These are phyloP conservation scores for Ascochyta clinopodiicola DNA, from an alignment of 2,329 filamentous ascomycete genomes.

Conservation along the genomic window DNA sequence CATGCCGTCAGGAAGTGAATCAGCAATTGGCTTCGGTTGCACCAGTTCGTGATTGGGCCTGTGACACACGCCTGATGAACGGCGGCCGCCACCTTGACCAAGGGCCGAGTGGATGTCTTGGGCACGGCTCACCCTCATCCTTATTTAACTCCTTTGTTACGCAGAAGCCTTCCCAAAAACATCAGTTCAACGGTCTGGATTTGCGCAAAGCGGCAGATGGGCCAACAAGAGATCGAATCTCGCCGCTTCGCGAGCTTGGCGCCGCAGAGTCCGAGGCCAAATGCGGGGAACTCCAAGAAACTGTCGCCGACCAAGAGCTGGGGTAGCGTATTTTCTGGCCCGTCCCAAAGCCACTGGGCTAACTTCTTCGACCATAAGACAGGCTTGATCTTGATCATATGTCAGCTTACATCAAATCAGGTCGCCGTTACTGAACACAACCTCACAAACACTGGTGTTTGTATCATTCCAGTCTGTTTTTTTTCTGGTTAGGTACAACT, in stretches of 20 bases:
- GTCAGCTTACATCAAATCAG: neutral
- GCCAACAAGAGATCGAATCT: neutral
- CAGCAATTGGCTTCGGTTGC: neutral
- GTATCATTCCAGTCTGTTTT: too few relatives aligned
- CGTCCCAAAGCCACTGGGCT: neutral
- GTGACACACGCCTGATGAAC: neutral
- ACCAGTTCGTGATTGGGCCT: constrained; percentile 4
- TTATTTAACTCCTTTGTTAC: neutral
- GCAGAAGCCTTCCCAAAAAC: neutral
- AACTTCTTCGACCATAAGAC: neutral
- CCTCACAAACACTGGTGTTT: neutral
- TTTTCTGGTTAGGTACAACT: too few relatives aligned
- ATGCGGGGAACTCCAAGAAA: constrained; percentile 13
- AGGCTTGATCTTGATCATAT: neutral
- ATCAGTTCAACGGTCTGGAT: neutral
- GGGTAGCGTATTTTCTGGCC: neutral
- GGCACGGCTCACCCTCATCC: constrained; percentile 7
- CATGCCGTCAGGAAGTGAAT: constrained; percentile 1
- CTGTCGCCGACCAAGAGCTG: neutral
- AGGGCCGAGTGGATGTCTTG: constrained; percentile 5
- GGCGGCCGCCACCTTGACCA: constrained; percentile 8
- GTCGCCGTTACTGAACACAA: neutral
- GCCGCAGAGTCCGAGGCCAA: neutral
- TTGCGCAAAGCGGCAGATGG: neutral
- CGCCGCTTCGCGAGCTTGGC: neutral